Percentiles rank a stretch among this genome's conserved stretches.
Conservation (phyloP, 2,329 filamentous ascomycete genomes). For the Davidsoniella eucalypti region DNA sequence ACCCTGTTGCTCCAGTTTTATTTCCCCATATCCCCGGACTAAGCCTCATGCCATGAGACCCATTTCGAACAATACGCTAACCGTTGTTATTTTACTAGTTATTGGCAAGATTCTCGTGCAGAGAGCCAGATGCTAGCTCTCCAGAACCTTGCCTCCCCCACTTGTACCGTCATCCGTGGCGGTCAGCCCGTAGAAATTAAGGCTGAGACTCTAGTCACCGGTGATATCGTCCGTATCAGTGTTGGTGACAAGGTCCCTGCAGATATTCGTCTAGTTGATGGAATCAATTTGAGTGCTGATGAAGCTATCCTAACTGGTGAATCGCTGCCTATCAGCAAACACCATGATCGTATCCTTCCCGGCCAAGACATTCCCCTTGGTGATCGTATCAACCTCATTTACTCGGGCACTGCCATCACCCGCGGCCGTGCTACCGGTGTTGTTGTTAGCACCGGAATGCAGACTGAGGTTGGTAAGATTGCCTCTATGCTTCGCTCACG, state of each 20-base stretch:
- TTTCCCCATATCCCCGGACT: neutral
- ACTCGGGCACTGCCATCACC: conserved; percentile 56
- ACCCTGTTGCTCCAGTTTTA: neutral
- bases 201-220: conserved; percentile 43
- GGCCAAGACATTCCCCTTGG: conserved; percentile 42
- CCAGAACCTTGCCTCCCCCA: conserved; percentile 40
- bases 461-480: conserved; percentile 60
- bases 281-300: conserved; percentile 61
- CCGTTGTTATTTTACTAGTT: conserved; percentile 6
- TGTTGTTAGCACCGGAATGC: conserved; percentile 54
- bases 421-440: conserved; percentile 53
- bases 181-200: conserved; percentile 34
- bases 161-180: conserved; percentile 40
- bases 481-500: conserved; percentile 49
- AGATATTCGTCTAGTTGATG: conserved; percentile 47
- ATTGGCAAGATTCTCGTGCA: conserved; percentile 39
- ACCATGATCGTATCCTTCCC: conserved; percentile 37
- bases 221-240: conserved; percentile 45
- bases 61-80: neutral
- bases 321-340: conserved; percentile 52
- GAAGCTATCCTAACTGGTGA: conserved; percentile 61
- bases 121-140: conserved; percentile 47
- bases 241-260: conserved; percentile 56
- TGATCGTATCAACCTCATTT: conserved; percentile 54
- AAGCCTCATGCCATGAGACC: too few species aligned